Base-by-base conservation (phyloP, 345 rosid species). In the Acer campestre region DNA sequence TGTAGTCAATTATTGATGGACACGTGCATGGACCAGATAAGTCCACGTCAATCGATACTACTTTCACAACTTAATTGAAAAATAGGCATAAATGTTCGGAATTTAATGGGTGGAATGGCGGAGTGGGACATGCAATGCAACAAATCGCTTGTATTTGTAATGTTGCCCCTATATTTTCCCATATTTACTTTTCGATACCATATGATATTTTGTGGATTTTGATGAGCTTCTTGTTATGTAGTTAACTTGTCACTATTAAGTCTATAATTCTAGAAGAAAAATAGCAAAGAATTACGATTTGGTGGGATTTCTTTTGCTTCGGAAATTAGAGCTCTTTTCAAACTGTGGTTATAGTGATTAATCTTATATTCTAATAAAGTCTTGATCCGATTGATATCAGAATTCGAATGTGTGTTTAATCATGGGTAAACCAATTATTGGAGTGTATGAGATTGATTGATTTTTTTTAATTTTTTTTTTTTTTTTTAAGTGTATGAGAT, bases 1-100 rank as follows among this genome's bases (percentile, higher is more conserved):
- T 1, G 7, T 2, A 1, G 8, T 58, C 78, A 75, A 59, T 75
- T 7, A 22, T 40, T 42, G n/a, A 7, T 0, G 0, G 62, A 10
- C 82, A 78, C 75, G 75, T 86, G 86, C 53, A 70, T 75, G 86
- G 68, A 10, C 25, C 3, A 42, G 66, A 75, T 55, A 38, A 5
- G 3, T 17, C 69, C 80, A 69, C 85, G 82, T 12, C 16, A 14
- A 17, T 27, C 44, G 7, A 7, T 59, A 12, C 66, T 5, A 3
- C 17, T 18, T 55, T 22, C 80, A 73, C 70, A 73, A 35, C n/a
- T 16, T 71, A 25, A 10, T 40, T 53, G 58, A 53, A 53, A 10
- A 55, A 14, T 35, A 35, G 29, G 35, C 35, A 12, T 17, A n/a
- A 51, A 71, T 40, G 6, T 70, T 61, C 51, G 25, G 67, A 55